A percentile compares a stretch with the other conserved stretches of the same genome.
Conservation (phyloP, 2,329 filamentous ascomycete species). For the Verticillium klebahnii region DNA sequence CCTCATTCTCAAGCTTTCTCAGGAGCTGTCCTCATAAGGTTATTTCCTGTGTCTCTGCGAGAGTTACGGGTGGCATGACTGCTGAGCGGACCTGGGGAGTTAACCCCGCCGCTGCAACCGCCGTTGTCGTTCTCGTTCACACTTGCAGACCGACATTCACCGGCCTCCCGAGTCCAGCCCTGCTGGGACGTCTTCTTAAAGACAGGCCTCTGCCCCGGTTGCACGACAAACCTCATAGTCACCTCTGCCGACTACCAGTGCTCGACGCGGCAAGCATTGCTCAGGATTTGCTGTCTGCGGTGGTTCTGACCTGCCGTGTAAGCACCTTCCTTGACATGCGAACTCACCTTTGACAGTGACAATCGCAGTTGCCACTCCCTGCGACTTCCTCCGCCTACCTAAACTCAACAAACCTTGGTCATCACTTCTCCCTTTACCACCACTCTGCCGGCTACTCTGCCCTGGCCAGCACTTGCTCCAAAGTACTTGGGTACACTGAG, state of each 20-base stretch:
- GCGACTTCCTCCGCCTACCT: too few species aligned
- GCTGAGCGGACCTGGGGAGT: not conserved
- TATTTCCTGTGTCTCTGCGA: too few species aligned
- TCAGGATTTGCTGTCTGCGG: not conserved
- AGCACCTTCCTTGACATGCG: not conserved
- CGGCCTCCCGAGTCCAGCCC: not conserved
- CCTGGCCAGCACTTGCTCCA: not conserved
- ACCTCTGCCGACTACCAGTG: not conserved
- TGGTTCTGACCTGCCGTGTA: not conserved
- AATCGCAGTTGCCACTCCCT: too few species aligned
- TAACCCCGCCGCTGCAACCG: too few species aligned
- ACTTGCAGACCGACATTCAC: not conserved
- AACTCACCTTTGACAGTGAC: not conserved
- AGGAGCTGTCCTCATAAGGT: too few species aligned
- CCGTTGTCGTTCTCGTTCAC: too few species aligned
- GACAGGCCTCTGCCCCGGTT: not conserved
- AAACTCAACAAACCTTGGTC: too few species aligned
- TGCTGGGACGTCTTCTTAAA: not conserved
- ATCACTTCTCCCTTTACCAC: not conserved
- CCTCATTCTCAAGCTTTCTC: too few species aligned
- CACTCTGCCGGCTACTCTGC: not conserved
- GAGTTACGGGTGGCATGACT: not conserved
- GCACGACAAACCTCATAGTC: not conserved
- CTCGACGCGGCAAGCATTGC: not conserved
- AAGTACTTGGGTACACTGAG: not conserved